Percentiles rank a stretch among this genome's conserved stretches.
Evolutionary conservation across 768 basidiomycete genomes (phyloP).

Genomic region (Hericium alpestre): DNA sequence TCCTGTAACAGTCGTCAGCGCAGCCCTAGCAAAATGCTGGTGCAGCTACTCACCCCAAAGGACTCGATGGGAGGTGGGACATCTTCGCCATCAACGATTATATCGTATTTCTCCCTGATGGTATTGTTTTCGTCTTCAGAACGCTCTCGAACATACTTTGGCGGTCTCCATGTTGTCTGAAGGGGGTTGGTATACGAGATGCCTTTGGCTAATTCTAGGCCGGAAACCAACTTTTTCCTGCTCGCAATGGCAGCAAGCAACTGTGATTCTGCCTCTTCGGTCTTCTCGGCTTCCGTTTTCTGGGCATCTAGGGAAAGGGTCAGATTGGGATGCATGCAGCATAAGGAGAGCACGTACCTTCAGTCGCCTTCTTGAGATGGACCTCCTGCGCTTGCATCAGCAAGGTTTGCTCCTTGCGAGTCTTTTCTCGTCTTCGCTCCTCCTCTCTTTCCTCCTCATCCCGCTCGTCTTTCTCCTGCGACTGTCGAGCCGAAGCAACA

Average conservation of each 20-base stretch:
- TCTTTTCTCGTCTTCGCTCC: constrained; percentile 61
- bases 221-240: constrained; percentile 83
- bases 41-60: constrained; percentile 47
- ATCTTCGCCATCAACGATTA: constrained; percentile 88
- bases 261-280: constrained; percentile 81
- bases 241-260: constrained; percentile 88
- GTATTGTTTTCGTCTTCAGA: constrained; percentile 57
- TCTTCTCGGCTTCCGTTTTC: constrained; percentile 81
- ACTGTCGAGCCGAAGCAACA: constrained; percentile 36
- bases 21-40: constrained; percentile 3
- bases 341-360: constrained; percentile 39
- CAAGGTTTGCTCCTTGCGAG: constrained; percentile 76
- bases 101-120: constrained; percentile 85
- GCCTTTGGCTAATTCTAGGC: constrained; percentile 86
- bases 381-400: constrained; percentile 94
- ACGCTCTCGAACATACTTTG: constrained; percentile 67
- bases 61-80: constrained; percentile 88
- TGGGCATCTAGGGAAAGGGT: constrained; percentile 48
- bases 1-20: constrained; percentile 40
- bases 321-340: not conserved
- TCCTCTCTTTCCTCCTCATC: constrained; percentile 75
- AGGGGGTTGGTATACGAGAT: constrained; percentile 84
- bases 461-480: constrained; percentile 50
- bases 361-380: constrained; percentile 67
- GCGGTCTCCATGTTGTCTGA: constrained; percentile 80